These are phyloP conservation scores for Jaapia argillacea DNA, from an alignment of 768 basidiomycete genomes.

Conservation along the genomic window DNA sequence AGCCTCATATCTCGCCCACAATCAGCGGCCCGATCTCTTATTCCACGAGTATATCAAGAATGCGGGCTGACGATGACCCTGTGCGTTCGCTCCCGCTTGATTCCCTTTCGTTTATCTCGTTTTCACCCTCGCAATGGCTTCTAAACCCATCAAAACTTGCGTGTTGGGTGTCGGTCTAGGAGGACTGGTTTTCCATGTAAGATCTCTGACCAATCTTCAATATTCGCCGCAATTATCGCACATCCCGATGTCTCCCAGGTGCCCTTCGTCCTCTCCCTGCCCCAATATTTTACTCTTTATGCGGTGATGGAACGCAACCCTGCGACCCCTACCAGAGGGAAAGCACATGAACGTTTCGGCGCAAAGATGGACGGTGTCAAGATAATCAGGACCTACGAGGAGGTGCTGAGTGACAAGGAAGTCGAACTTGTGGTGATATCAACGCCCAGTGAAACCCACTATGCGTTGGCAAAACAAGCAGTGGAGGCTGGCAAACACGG, in stretches of 20 bases:
- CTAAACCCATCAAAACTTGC: constrained; percentile 52
- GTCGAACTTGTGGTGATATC: constrained; percentile 62
- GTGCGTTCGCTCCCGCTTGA: too few relatives aligned
- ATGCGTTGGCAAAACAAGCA: constrained; percentile 50
- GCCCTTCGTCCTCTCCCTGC: constrained; percentile 67
- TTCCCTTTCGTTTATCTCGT: too few relatives aligned
- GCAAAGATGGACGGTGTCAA: constrained; percentile 30
- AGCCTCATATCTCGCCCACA: too few relatives aligned
- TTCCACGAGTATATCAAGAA: too few relatives aligned
- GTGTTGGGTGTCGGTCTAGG: constrained; percentile 72
- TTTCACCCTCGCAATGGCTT: background rate
- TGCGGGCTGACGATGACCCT: too few relatives aligned
- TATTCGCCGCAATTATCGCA: too few relatives aligned
- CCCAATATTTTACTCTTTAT: constrained; percentile 58
- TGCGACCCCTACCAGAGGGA: constrained; percentile 38
- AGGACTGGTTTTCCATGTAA: constrained; percentile 73
- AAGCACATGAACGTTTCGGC: constrained; percentile 57
- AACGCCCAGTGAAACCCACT: constrained; percentile 72
- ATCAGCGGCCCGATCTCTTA: too few relatives aligned
- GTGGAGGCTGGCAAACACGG: constrained; percentile 68
- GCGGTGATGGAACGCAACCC: constrained; percentile 74
- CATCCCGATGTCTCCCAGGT: too few relatives aligned
- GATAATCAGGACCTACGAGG: constrained; percentile 50
- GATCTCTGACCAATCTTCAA: too few relatives aligned
- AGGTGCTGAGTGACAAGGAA: constrained; percentile 49